Evolutionary conservation across 345 rosid species (phyloP), one percentile per base, ranked within the genome.

Genomic region (Gossypium arboreum): DNA sequence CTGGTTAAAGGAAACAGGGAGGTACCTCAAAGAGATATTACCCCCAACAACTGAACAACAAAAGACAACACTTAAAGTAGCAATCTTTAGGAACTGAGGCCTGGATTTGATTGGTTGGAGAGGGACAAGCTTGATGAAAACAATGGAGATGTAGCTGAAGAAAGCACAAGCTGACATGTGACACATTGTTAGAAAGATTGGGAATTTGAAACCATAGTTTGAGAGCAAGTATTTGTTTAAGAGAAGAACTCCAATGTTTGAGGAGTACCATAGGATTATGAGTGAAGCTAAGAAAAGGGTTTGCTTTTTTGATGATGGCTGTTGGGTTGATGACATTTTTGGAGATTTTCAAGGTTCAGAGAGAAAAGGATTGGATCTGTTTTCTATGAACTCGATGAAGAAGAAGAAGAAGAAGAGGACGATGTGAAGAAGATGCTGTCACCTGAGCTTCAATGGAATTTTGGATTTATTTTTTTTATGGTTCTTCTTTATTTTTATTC

Each of bases 11-110:
- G 97, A 91, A 2, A 92, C 97, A 0, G 98, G 97, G 52, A 94
- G 90, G 79, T 84, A 94, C 57, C 97, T 84, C 13, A 94, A 88
- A 0, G 97, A 92, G 11, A 94, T 87, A 71, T 94, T 94, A 2
- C 98, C 97, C 2, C 98, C 97, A 20, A 92, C 98, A 48, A 94
- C 97, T 22, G 97, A 94, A 51, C 85, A 88, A 73, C 98, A 94
- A 62, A 94, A 94, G 12, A 94, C 98, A 41, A 89, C 81, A 84
- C 97, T 88, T 34, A 94, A 77, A 66, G 98, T 92, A 5, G 94
- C 91, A 67, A 92, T 89, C 85, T 94, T 94, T 16, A 86, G 62
- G 54, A 94, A 74, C 87, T 94, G 97, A 27, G 92, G 79, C 71
- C 88, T 83, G 52, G 97, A 94, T 87, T 92, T 94, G 79, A 94